These are phyloP conservation scores for Talaromyces adpressus DNA, from an alignment of 495 filamentous ascomycete genomes.

Conservation along the genomic window DNA sequence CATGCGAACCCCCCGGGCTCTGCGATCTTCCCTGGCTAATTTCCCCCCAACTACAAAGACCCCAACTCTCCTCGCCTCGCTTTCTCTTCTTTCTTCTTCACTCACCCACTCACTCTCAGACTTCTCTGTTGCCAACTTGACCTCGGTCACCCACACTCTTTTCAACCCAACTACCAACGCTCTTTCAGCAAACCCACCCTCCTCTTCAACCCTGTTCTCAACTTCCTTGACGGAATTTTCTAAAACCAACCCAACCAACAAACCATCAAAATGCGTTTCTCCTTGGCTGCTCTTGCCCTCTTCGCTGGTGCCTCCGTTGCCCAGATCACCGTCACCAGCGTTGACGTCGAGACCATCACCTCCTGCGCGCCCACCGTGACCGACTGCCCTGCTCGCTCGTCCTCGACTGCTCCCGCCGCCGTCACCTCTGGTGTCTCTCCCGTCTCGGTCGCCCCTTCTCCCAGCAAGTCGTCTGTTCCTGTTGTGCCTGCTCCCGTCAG, in stretches of 20 bases:
- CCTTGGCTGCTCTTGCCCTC: conserved; percentile 40
- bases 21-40: conserved; percentile 24
- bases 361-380: conserved; percentile 54
- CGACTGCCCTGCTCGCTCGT: conserved; percentile 42
- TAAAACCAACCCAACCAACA: conserved; percentile 16
- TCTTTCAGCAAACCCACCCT: conserved; percentile 29
- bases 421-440: conserved; percentile 14
- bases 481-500: conserved; percentile 15
- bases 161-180: conserved; percentile 37
- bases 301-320: conserved; percentile 41
- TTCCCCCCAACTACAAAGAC: conserved; percentile 37
- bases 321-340: conserved; percentile 45
- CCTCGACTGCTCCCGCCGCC: conserved; percentile 11
- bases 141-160: conserved; percentile 52
- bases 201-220: background rate
- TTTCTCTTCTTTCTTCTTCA: conserved; percentile 21
- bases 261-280: conserved; percentile 51
- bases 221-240: conserved; percentile 27
- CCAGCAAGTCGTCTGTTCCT: conserved; percentile 14
- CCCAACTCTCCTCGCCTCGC: conserved; percentile 10
- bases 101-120: conserved; percentile 21
- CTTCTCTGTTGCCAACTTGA: conserved; percentile 29
- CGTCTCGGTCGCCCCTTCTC: conserved; percentile 10
- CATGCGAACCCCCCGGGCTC: background rate
- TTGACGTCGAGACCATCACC: conserved; percentile 49